These are phyloP conservation scores for Ascochyta koolunga DNA, from an alignment of 2,329 filamentous ascomycete species.

Conservation along the genomic window DNA sequence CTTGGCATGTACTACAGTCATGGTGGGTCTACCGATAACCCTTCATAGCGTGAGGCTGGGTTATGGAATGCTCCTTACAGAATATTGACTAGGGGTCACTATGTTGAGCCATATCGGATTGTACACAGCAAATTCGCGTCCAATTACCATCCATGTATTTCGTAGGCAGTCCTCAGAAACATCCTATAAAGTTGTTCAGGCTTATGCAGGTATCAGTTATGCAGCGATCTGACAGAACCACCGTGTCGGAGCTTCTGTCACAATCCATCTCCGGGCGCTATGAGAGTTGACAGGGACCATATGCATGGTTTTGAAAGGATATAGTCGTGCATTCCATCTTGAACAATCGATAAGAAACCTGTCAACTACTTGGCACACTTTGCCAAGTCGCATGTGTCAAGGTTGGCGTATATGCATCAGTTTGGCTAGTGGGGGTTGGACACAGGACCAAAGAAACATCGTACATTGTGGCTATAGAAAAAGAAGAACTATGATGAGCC, in stretches of 20 bases:
- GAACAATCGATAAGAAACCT: neutral
- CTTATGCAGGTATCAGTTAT: neutral
- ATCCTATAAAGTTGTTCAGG: neutral
- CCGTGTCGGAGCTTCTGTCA: neutral
- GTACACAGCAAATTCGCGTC: neutral
- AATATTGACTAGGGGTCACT: neutral
- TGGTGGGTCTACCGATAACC: too few relatives aligned
- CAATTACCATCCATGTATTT: neutral
- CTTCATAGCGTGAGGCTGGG: neutral
- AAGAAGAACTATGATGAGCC: too few relatives aligned
- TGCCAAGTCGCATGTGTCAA: too few relatives aligned
- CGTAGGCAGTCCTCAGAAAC: neutral
- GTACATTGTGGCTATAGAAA: too few relatives aligned
- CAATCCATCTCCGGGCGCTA: neutral
- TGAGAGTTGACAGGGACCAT: neutral
- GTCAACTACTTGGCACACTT: neutral
- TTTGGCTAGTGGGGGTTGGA: neutral
- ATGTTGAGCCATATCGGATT: neutral
- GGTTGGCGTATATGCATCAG: neutral
- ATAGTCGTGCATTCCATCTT: neutral
- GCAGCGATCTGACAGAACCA: neutral
- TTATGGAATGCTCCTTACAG: neutral
- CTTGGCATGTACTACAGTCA: too few relatives aligned
- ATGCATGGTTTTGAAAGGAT: too few relatives aligned
- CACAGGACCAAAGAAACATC: too few relatives aligned